Conservation (phyloP, 179 eudicot species). For the Camellia oleifera region DNA sequence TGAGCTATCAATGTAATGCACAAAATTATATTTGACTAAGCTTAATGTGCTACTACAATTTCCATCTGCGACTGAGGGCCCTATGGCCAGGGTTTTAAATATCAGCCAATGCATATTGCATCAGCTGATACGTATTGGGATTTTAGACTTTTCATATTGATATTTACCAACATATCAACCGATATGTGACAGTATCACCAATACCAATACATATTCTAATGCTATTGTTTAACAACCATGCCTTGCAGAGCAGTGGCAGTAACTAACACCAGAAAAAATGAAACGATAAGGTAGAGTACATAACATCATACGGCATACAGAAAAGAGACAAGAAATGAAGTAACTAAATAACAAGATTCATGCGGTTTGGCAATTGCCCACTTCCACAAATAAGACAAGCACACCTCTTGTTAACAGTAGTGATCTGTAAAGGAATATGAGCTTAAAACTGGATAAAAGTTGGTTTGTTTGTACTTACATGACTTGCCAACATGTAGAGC, state of each 20-base stretch:
- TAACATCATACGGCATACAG: not conserved
- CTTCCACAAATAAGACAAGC: too few species aligned
- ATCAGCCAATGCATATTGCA: too few species aligned
- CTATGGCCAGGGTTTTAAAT: too few species aligned
- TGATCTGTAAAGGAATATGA: too few species aligned
- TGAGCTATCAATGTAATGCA: not conserved
- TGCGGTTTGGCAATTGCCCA: not conserved
- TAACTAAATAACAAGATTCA: not conserved
- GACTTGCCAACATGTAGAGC: conserved; percentile 70
- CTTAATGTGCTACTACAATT: not conserved
- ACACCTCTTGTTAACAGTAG: too few species aligned
- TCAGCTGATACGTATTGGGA: not conserved
- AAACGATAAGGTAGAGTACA: not conserved
- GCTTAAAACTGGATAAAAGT: too few species aligned
- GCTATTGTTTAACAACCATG: too few species aligned
- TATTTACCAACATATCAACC: too few species aligned
- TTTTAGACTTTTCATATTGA: too few species aligned
- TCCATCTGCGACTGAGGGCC: not conserved
- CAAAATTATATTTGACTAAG: too few species aligned
- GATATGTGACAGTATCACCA: too few species aligned
- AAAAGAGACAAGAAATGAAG: not conserved
- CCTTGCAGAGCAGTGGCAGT: not conserved
- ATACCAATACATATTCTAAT: too few species aligned
- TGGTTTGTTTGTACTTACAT: conserved; percentile 41
- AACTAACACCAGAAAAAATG: not conserved